Evolutionary conservation across 2,329 filamentous ascomycete species (phyloP).

Genomic region (Fusarium foetens): DNA sequence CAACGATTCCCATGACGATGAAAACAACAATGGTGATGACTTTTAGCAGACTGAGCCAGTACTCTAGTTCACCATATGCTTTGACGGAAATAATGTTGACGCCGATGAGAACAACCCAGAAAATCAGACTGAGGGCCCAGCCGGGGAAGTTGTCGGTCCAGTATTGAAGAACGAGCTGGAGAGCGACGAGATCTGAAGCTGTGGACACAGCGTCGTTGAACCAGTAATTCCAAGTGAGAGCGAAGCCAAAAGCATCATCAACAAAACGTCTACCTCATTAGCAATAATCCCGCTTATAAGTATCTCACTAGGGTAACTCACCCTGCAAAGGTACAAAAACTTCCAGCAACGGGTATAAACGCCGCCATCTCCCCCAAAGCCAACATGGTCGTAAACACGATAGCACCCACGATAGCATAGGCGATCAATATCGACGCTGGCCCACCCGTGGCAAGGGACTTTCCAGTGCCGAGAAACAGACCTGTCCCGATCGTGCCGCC

Average conservation of each 20-base stretch:
- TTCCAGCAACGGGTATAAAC: conserved; percentile 61
- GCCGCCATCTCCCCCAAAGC: conserved; percentile 70
- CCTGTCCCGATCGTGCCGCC: conserved; percentile 70
- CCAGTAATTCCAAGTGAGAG: conserved; percentile 70
- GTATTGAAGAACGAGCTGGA: conserved; percentile 66
- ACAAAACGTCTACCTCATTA: conserved; percentile 54
- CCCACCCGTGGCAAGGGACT: conserved; percentile 67
- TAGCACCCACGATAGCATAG: conserved; percentile 66
- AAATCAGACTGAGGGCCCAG: conserved; percentile 71
- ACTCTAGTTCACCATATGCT: conserved; percentile 59
- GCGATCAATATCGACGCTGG: conserved; percentile 68
- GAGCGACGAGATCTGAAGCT: conserved; percentile 67
- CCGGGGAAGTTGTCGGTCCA: conserved; percentile 72
- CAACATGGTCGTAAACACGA: conserved; percentile 69
- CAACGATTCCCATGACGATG: conserved; percentile 69
- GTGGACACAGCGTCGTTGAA: conserved; percentile 68
- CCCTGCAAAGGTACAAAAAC: conserved; percentile 62
- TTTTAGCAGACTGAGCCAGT: conserved; percentile 66
- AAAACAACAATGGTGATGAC: conserved; percentile 66
- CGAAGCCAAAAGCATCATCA: conserved; percentile 64
- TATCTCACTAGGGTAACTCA: conserved; percentile 35
- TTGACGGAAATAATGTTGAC: conserved; percentile 50
- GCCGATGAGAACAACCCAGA: conserved; percentile 65
- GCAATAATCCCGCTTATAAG: not conserved
- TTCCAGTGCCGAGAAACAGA: conserved; percentile 70